These are phyloP conservation scores for Gonapodya prolifera DNA, from an alignment of 192 early-diverging fungal genomes.

Conservation along the genomic window DNA sequence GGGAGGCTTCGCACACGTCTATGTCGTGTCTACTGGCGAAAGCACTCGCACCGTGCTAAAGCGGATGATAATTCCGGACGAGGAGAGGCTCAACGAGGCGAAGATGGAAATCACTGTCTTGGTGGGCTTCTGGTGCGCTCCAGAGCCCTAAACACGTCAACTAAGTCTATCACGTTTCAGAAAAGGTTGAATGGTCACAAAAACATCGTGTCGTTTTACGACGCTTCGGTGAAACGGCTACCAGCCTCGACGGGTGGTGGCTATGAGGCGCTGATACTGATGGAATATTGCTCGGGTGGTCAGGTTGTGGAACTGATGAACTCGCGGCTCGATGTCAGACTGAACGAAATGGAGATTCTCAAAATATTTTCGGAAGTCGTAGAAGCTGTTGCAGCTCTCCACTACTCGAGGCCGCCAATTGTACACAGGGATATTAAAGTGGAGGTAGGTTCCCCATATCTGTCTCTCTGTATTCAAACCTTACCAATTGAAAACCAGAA, in stretches of 20 bases:
- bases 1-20: conserved; percentile 87
- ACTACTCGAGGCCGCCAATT: conserved; percentile 67
- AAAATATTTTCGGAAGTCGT: conserved; percentile 78
- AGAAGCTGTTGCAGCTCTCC: conserved; percentile 83
- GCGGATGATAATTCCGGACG: conserved; percentile 57
- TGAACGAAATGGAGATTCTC: conserved; percentile 76
- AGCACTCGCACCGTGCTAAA: conserved; percentile 64
- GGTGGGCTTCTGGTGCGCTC: conserved; percentile 28
- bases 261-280: conserved; percentile 75
- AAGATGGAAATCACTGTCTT: conserved; percentile 66
- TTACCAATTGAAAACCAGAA: conserved; percentile 2
- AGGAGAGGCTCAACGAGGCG: conserved; percentile 41
- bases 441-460: conserved; percentile 54
- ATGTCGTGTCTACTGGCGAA: conserved; percentile 48
- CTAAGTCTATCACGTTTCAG: conserved; percentile 12
- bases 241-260: conserved; percentile 28
- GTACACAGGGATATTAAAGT: conserved; percentile 71
- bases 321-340: conserved; percentile 49
- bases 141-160: not conserved
- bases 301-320: conserved; percentile 80
- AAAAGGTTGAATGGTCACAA: conserved; percentile 60
- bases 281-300: conserved; percentile 83
- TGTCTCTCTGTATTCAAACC: not conserved
- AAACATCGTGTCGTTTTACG: conserved; percentile 70
- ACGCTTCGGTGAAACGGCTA: conserved; percentile 44